phyloP scores from a whole-genome alignment of 306 rosid species.

The Trifolium fragiferum region DNA sequence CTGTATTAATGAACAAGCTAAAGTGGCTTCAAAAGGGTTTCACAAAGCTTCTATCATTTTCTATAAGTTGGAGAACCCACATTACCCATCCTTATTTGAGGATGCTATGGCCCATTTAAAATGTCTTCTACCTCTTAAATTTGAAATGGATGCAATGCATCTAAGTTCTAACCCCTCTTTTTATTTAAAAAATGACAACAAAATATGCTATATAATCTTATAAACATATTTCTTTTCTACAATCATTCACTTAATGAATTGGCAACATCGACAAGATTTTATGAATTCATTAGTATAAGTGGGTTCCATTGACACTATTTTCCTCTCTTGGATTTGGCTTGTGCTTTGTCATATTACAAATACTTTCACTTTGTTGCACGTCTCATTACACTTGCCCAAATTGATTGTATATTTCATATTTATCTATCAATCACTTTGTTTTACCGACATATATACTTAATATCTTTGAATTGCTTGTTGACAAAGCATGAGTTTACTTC shows the following conservation, averaged over 20 bases:
- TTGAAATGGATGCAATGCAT: constrained; percentile 76
- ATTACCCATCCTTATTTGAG: constrained; percentile 61
- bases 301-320: constrained; percentile 54
- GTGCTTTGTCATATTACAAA: constrained; percentile 42
- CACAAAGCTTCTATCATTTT: constrained; percentile 58
- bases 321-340: constrained; percentile 46
- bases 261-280: constrained; percentile 86
- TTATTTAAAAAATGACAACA: constrained; percentile 46
- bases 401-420: constrained; percentile 10
- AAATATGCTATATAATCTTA: constrained; percentile 30
- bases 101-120: constrained; percentile 63
- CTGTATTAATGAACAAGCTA: constrained; percentile 51
- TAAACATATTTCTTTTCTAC: constrained; percentile 37
- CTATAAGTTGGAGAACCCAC: constrained; percentile 63
- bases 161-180: constrained; percentile 43
- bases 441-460: constrained; percentile 40
- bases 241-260: constrained; percentile 82
- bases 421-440: constrained; percentile 33
- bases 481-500: constrained; percentile 31
- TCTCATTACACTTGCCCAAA: constrained; percentile 29
- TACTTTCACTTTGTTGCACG: constrained; percentile 37
- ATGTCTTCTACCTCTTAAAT: constrained; percentile 62
- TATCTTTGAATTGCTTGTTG: constrained; percentile 46
- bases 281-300: constrained; percentile 49
- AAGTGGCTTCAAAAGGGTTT: constrained; percentile 53